A percentile compares a stretch with the other conserved stretches of the same genome.
phyloP scores from a whole-genome alignment of 1,284 basidiomycete species.

The Bondarzewia mesenterica region DNA sequence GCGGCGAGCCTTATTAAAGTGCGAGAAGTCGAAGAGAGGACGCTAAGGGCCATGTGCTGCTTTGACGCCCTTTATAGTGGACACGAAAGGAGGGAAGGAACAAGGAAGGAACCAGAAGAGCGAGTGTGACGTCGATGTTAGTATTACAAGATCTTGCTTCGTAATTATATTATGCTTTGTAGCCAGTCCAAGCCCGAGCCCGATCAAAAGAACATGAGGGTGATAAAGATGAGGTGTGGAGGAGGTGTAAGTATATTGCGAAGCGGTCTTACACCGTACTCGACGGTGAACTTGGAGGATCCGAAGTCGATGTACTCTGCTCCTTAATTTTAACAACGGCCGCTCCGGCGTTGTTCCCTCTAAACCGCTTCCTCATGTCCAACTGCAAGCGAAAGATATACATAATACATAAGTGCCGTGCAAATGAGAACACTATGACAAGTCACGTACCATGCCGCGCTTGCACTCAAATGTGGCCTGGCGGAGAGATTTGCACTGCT shows the following conservation, averaged over 20 bases:
- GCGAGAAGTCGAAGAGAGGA: neutral
- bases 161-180: neutral
- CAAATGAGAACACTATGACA: too few species aligned
- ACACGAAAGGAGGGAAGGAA: neutral
- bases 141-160: neutral
- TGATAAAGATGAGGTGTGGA: neutral
- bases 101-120: neutral
- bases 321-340: conserved; percentile 9
- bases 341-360: conserved; percentile 66
- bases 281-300: conserved; percentile 23
- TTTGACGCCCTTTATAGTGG: neutral
- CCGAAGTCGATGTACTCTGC: conserved; percentile 1
- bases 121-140: neutral
- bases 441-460: conserved; percentile 69
- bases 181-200: neutral
- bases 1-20: neutral
- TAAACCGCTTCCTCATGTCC: conserved; percentile 77
- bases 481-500: conserved; percentile 66
- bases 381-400: conserved; percentile 40
- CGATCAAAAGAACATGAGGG: neutral
- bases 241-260: neutral
- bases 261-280: neutral
- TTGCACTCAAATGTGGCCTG: conserved; percentile 84
- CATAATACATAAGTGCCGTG: neutral
- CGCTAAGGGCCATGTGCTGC: neutral